A percentile compares a stretch with the other conserved stretches of the same genome.
These are phyloP conservation scores for Gracilariopsis chorda DNA, from an alignment of 23 red algal genomes.

Conservation along the genomic window DNA sequence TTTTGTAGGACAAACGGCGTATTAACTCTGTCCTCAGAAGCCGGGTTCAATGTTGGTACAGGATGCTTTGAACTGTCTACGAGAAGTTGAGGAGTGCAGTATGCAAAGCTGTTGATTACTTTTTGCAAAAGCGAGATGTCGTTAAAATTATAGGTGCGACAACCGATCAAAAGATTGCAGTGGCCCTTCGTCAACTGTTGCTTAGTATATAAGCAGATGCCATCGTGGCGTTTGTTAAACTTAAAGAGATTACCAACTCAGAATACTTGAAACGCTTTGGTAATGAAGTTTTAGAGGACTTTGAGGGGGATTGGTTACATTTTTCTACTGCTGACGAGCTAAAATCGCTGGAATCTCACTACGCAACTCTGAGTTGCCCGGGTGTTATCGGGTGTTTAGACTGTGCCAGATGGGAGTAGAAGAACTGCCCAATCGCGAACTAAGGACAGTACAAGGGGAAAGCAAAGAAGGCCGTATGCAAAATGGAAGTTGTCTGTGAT, in stretches of 20 bases:
- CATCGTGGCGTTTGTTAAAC: neutral
- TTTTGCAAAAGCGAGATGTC: neutral
- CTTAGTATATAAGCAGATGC: neutral
- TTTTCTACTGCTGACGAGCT: neutral
- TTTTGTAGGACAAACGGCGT: too few relatives aligned
- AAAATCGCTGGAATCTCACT: too few relatives aligned
- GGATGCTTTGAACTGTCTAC: neutral
- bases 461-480: neutral
- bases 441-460: constrained; percentile 2
- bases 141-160: neutral
- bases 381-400: too few relatives aligned
- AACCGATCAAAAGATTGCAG: neutral
- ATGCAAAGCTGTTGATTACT: neutral
- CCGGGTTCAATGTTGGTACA: too few relatives aligned
- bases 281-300: neutral
- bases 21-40: too few relatives aligned
- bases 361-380: too few relatives aligned
- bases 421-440: neutral
- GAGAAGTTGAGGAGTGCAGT: neutral
- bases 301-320: neutral
- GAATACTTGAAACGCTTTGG: neutral
- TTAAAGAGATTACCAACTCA: neutral
- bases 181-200: neutral
- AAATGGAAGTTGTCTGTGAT: constrained; percentile 2
- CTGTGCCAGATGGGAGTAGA: neutral